Evolutionary conservation across 129 eudicot species (phyloP).

Genomic region (Daucus carota): DH1_v3.0 NC_030384.2:47736001-47736500

Average conservation of each 20-base stretch:
- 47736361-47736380: background rate
- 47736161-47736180: background rate
- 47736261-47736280: background rate
- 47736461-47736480: constrained; percentile 72
- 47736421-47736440: constrained; percentile 43
- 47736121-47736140: background rate
- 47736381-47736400: background rate
- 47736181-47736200: background rate
- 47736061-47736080: background rate
- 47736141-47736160: background rate
- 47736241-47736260: background rate
- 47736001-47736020: background rate
- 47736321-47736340: background rate
- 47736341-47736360: background rate
- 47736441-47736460: constrained; percentile 63
- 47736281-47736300: background rate
- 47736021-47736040: background rate
- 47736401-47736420: background rate
- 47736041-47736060: background rate
- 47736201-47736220: background rate
- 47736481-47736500: constrained; percentile 61
- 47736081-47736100: background rate
- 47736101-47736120: background rate
- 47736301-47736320: background rate
- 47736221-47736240: background rate